These are phyloP conservation scores for Pleurotus citrinopileatus DNA, from an alignment of 768 basidiomycete genomes.

Conservation along the genomic window DNA sequence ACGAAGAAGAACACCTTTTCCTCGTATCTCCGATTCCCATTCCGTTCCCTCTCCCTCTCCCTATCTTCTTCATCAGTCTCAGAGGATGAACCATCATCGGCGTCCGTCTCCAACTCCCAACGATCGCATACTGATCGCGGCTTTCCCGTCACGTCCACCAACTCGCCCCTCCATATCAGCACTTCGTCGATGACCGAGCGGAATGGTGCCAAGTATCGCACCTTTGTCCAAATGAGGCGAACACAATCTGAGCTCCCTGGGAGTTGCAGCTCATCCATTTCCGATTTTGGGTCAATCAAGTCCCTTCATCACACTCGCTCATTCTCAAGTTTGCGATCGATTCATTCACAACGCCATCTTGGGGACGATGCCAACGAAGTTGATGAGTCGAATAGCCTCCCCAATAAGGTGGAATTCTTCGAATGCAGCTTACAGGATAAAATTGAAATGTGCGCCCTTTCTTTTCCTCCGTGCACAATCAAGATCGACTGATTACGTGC, in stretches of 20 bases:
- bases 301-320: background rate
- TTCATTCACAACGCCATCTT: background rate
- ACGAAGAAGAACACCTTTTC: background rate
- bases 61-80: background rate
- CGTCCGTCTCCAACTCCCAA: background rate
- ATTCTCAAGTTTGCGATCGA: background rate
- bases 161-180: background rate
- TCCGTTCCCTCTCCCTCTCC: conserved; percentile 4
- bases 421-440: background rate
- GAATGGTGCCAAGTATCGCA: background rate
- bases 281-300: background rate
- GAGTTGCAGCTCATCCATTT: background rate
- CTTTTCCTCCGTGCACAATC: background rate
- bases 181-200: background rate
- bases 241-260: conserved; percentile 2
- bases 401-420: conserved; percentile 4
- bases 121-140: too few relatives aligned
- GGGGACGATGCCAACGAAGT: background rate
- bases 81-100: background rate
- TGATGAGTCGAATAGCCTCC: conserved; percentile 3
- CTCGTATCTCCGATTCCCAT: conserved; percentile 1
- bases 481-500: background rate
- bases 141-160: background rate
- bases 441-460: background rate
- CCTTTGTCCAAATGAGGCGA: conserved; percentile 1